Evolutionary conservation across 2,329 filamentous ascomycete genomes (phyloP).

Genomic region (Neonectria coccinea): DNA sequence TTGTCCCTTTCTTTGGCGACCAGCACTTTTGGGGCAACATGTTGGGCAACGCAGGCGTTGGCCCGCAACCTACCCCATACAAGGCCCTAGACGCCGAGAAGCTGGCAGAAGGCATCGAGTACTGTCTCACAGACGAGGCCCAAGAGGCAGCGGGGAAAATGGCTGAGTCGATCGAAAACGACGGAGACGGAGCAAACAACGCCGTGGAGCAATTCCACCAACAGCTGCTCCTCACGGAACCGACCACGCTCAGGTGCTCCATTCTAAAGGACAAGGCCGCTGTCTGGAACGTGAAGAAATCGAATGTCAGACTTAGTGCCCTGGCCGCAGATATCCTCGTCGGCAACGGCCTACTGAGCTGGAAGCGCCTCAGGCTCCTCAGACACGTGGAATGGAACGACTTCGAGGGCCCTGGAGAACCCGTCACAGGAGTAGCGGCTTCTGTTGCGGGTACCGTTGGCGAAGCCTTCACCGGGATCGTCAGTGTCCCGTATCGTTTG

Average conservation of each 20-base stretch:
- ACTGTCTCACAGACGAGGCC: slow-evolving; percentile 72
- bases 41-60: slow-evolving; percentile 72
- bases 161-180: slow-evolving; percentile 68
- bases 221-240: slow-evolving; percentile 64
- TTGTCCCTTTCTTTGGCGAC: slow-evolving; percentile 84
- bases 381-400: slow-evolving; percentile 81
- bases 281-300: slow-evolving; percentile 73
- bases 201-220: slow-evolving; percentile 75
- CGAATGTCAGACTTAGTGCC: slow-evolving; percentile 69
- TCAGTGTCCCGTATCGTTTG: slow-evolving; percentile 71
- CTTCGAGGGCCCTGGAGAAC: slow-evolving; percentile 80
- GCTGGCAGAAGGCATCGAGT: slow-evolving; percentile 77
- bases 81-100: slow-evolving; percentile 73
- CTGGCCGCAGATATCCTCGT: slow-evolving; percentile 75
- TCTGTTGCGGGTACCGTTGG: slow-evolving; percentile 70
- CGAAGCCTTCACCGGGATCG: slow-evolving; percentile 71
- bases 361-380: slow-evolving; percentile 72
- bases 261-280: slow-evolving; percentile 73
- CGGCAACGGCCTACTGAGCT: slow-evolving; percentile 69
- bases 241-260: slow-evolving; percentile 72
- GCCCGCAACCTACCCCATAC: slow-evolving; percentile 75
- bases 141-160: slow-evolving; percentile 68
- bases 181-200: slow-evolving; percentile 77
- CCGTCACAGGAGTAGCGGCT: slow-evolving; percentile 73
- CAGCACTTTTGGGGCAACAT: slow-evolving; percentile 83